Conservation (phyloP, 2,329 filamentous ascomycete species). For the Sarocladiaceae sp. region DNA sequence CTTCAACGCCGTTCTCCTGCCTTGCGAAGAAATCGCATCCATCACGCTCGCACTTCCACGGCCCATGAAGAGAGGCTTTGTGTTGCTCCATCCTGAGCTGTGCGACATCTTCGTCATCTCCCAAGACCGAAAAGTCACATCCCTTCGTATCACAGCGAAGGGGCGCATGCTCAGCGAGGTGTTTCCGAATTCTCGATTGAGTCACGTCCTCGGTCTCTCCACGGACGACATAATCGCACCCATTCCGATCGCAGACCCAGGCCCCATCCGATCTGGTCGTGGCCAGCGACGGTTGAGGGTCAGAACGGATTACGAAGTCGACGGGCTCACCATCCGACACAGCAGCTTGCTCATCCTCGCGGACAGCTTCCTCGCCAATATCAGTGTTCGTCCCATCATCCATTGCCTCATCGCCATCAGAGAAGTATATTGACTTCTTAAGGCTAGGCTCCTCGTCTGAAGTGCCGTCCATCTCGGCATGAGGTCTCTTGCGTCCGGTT, state of each 20-base stretch:
- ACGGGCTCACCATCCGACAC: constrained; percentile 26
- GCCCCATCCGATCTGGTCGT: constrained; percentile 56
- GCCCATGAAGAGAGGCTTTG: neutral
- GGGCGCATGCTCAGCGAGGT: neutral
- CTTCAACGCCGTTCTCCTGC: constrained; percentile 45
- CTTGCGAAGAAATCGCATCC: constrained; percentile 56
- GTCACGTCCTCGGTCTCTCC: constrained; percentile 47
- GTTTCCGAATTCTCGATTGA: constrained; percentile 45
- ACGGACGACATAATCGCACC: constrained; percentile 61
- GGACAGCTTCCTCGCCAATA: neutral
- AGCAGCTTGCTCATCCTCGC: constrained; percentile 15
- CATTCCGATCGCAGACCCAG: constrained; percentile 63
- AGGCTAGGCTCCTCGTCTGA: constrained; percentile 28
- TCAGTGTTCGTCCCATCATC: constrained; percentile 23
- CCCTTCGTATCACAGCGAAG: neutral
- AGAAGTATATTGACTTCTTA: constrained; percentile 31
- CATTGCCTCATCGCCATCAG: constrained; percentile 25
- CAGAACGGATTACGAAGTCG: constrained; percentile 43
- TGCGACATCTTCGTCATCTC: constrained; percentile 1
- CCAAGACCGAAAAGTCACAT: neutral
- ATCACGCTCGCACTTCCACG: constrained; percentile 42
- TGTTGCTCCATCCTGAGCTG: constrained; percentile 6
- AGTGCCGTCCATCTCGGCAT: constrained; percentile 32
- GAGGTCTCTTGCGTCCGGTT: constrained; percentile 40
- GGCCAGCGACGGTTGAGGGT: constrained; percentile 42